Conservation (phyloP, 148 eudicot genomes). For the Rhododendron ovatum region DNA sequence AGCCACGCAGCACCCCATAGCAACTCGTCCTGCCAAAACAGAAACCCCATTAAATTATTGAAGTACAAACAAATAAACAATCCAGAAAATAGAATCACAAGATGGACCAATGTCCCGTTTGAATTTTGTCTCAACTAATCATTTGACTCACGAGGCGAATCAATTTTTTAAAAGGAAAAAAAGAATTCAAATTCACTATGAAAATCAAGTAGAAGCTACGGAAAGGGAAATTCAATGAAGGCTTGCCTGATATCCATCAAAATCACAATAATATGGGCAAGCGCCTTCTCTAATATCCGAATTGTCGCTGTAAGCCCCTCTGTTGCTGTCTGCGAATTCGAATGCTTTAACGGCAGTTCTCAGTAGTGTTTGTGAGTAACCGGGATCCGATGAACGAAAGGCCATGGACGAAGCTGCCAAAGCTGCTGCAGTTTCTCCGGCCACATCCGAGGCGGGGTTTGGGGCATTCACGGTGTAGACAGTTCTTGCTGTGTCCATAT, state of each 20-base stretch:
- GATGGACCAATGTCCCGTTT: not conserved
- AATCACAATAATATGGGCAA: conserved; percentile 94
- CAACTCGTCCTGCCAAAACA: conserved; percentile 70
- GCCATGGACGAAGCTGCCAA: conserved; percentile 89
- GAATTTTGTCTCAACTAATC: not conserved
- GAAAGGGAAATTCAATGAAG: not conserved
- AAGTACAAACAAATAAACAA: not conserved
- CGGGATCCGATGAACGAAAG: conserved; percentile 64
- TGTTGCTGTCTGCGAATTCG: conserved; percentile 56
- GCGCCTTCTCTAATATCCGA: conserved; percentile 49
- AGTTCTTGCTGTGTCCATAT: conserved; percentile 87
- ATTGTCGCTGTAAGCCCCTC: conserved; percentile 95
- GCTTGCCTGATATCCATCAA: conserved; percentile 86
- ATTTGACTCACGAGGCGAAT: not conserved
- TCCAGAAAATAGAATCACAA: not conserved
- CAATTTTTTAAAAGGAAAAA: not conserved
- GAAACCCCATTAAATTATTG: not conserved
- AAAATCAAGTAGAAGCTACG: not conserved
- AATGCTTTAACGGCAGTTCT: conserved; percentile 47
- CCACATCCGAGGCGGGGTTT: conserved; percentile 85
- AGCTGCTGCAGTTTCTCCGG: conserved; percentile 94
- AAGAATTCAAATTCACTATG: not conserved
- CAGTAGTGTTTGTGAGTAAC: conserved; percentile 61
- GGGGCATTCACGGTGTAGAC: conserved; percentile 76
- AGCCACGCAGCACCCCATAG: conserved; percentile 99